Evolutionary conservation across 805 yeast species (phyloP), one percentile per base, ranked within the genome.

Genomic region (Cyberlindnera petersonii): DNA sequence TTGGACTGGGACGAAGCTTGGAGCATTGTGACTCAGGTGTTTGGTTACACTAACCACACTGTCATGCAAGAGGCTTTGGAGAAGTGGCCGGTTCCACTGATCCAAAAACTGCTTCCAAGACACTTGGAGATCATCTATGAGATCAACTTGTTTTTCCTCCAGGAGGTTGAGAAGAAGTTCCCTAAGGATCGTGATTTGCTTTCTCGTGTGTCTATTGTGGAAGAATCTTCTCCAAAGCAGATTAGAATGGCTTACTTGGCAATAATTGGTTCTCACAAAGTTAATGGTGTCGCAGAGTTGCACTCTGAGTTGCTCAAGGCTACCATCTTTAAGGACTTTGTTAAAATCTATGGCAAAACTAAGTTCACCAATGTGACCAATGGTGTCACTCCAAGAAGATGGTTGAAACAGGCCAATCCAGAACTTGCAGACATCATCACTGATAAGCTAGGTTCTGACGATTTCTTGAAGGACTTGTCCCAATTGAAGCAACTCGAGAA

Each of bases 381-480:
- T 62, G 97, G 97, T 66, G 79, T 88, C 58, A 88, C 97, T 3
- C 96, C 96, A 52, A 79, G 97, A 72, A 81, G 97, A 66, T 88
- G 97, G 97, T 74, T 88, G 59, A 81, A 79, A 60, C 95, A 88
- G 66, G 95, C 96, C 35, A 89, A 88, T 63, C 96, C 97, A 9
- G 71, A 69, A 49, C 70, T 88, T 52, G 74, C 93, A 14, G 67
- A 64, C n/a, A 71, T 88, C 50, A 89, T 89, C 57, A 72, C 85
- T 30, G 72, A 77, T 36, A 79, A 78, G 51, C 69, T 87, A 37
- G 81, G 87, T 20, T 77, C 81, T 43, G 82, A 81, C 56, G 76
- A 74, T 17, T 88, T 68, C 60, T 68, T 88, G 61, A 76, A 77
- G 48, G 75, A 85, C 53, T 75, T 88, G 60, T 75, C 77, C 31